Conservation (phyloP, 495 filamentous ascomycete genomes). For the Peziza echinospora region DNA sequence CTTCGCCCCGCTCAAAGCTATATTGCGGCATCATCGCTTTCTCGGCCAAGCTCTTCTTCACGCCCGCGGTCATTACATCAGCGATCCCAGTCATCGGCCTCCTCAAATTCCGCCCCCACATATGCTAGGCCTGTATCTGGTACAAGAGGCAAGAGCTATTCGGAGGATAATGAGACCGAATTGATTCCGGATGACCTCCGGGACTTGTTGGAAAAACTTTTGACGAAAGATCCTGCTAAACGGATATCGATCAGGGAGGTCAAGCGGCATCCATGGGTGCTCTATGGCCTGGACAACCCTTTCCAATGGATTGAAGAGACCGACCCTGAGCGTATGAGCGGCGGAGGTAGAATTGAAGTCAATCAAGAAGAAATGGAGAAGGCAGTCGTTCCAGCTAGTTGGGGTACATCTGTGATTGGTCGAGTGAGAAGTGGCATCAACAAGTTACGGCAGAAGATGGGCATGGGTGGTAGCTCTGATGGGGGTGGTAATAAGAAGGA, state of each 20-base stretch:
- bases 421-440: constrained; percentile 46
- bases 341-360: constrained; percentile 80
- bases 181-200: constrained; percentile 60
- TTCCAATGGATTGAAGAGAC: constrained; percentile 77
- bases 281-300: constrained; percentile 55
- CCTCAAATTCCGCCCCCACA: constrained; percentile 23
- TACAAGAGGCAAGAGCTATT: constrained; percentile 24
- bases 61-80: constrained; percentile 8
- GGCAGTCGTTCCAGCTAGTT: constrained; percentile 40
- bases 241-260: constrained; percentile 80
- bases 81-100: constrained; percentile 22
- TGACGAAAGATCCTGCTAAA: constrained; percentile 72
- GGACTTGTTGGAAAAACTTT: constrained; percentile 59
- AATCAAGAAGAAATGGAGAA: constrained; percentile 71
- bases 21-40: background rate
- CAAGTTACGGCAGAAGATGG: constrained; percentile 21
- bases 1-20: constrained; percentile 32
- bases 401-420: constrained; percentile 61
- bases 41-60: background rate
- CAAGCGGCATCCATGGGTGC: constrained; percentile 89
- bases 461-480: background rate
- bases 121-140: constrained; percentile 21
- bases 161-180: constrained; percentile 50
- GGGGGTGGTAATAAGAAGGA: background rate
- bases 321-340: constrained; percentile 57